Percentiles rank a stretch among this genome's conserved stretches.
These are phyloP conservation scores for Lepidium africanum DNA, from an alignment of 345 rosid genomes.

Conservation along the genomic window DNA sequence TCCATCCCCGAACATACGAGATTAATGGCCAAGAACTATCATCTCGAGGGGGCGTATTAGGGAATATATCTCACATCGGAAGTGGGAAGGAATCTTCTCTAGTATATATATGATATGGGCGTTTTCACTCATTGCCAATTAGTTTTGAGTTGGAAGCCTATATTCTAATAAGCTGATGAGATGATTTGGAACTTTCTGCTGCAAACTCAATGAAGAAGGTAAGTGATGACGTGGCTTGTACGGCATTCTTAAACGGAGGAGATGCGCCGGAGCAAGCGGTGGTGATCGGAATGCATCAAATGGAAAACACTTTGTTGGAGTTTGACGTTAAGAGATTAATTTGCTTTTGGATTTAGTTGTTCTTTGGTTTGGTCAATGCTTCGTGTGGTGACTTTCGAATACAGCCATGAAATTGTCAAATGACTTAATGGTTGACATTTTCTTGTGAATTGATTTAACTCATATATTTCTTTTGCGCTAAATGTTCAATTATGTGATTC, in stretches of 20 bases:
- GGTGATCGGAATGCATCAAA: conserved; percentile 29
- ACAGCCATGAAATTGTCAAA: neutral
- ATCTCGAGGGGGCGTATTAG: too few species aligned
- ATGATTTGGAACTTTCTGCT: conserved; percentile 25
- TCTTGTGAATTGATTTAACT: neutral
- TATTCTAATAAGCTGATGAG: neutral
- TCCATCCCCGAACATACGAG: too few species aligned
- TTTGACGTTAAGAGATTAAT: conserved; percentile 21
- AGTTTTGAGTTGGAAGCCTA: too few species aligned
- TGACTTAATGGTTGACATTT: neutral
- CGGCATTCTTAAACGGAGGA: conserved; percentile 36
- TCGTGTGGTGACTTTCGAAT: conserved; percentile 23
- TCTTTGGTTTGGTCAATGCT: conserved; percentile 24
- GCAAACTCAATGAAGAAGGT: conserved; percentile 36
- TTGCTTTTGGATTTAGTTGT: conserved; percentile 30
- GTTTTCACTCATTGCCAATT: neutral
- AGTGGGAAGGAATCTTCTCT: too few species aligned
- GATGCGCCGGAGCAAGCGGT: conserved; percentile 19
- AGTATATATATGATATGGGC: too few species aligned
- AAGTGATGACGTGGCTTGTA: conserved; percentile 27
- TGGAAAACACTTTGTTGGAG: conserved; percentile 31
- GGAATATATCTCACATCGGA: too few species aligned
- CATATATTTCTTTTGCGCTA: too few species aligned
- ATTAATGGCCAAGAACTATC: too few species aligned
- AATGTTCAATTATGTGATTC: too few species aligned